Evolutionary conservation across 805 yeast genomes (phyloP), one percentile per base, ranked within the genome.

Genomic region (Candida silvicultrix): DNA sequence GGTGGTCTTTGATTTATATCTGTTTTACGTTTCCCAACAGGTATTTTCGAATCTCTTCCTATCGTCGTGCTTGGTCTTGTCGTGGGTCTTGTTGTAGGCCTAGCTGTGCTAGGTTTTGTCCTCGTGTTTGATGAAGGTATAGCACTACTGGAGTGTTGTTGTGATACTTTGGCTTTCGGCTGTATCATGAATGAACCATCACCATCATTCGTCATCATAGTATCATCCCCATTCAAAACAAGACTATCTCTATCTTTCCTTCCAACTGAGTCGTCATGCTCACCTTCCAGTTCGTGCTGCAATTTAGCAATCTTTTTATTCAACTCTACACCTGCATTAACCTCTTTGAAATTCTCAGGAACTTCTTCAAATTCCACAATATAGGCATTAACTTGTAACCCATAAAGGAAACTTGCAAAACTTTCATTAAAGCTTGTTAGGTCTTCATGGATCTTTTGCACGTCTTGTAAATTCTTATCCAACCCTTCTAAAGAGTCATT

Each of bases 311-410:
- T 56, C 46, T 53, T 58, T 5, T 49, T 53, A 4, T 45, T 34
- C 7, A 56, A 40, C 7, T 54, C 60, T n/a, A 51, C 53, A 16
- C 12, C 7, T 40, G 45, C 18, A 49, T 53, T 35, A 43, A 39
- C 42, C 43, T 49, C 16, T 43, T 46, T 43, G 2, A 42, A 28
- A 23, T 41, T 40, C 14, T 37, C 20, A 15, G 62, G 60, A 4
- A 59, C 42, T 40, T 57, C 59, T 18, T 54, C 52, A 43, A 86
- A 86, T 57, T 85, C 89, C 23, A 85, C 85, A 64, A 96, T 86
- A 83, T 94, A 89, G 50, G 95, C 90, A 57, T 89, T 88, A 63
- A 88, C 80, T 59, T 84, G 79, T 42, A 89, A 65, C 2, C 96
- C 96, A 57, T 85, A 87, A 44, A 89, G 60, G 45, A 89, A 81